phyloP scores from a whole-genome alignment of 257 asterid genomes.

The Solanum piurae region DNA sequence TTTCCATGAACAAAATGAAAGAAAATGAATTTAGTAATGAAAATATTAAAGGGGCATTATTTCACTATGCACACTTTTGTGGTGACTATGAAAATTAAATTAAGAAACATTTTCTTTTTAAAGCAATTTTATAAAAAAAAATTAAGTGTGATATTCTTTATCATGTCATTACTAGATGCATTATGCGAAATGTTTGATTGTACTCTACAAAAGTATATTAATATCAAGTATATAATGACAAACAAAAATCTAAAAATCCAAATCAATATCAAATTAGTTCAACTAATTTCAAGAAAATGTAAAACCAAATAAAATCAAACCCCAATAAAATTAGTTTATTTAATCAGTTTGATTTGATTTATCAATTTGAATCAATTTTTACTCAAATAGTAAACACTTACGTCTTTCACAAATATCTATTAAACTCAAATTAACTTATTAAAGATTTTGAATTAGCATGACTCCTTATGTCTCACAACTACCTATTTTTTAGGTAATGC shows the following conservation, averaged over 20 bases:
- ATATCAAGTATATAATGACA: not conserved
- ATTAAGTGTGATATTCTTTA: too few species aligned
- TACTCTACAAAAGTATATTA: not conserved
- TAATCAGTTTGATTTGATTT: not conserved
- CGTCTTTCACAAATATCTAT: not conserved
- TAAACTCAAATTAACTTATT: not conserved
- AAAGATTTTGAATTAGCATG: not conserved
- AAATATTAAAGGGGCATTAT: conserved; percentile 42
- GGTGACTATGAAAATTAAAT: not conserved
- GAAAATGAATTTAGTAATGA: conserved; percentile 36
- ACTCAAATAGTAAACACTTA: not conserved
- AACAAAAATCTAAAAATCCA: not conserved
- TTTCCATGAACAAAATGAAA: conserved; percentile 1
- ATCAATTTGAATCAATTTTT: not conserved
- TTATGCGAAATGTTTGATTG: not conserved
- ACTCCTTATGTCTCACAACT: not conserved
- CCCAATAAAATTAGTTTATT: not conserved
- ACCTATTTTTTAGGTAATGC: conserved; percentile 12
- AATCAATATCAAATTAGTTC: too few species aligned
- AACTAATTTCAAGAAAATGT: not conserved
- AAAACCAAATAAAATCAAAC: not conserved
- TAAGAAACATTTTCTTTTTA: too few species aligned
- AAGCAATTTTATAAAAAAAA: too few species aligned
- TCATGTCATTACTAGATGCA: not conserved
- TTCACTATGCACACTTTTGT: conserved; percentile 4